Base-by-base conservation (phyloP, 139 green algal genomes). In the Chlorella ohadii region DNA sequence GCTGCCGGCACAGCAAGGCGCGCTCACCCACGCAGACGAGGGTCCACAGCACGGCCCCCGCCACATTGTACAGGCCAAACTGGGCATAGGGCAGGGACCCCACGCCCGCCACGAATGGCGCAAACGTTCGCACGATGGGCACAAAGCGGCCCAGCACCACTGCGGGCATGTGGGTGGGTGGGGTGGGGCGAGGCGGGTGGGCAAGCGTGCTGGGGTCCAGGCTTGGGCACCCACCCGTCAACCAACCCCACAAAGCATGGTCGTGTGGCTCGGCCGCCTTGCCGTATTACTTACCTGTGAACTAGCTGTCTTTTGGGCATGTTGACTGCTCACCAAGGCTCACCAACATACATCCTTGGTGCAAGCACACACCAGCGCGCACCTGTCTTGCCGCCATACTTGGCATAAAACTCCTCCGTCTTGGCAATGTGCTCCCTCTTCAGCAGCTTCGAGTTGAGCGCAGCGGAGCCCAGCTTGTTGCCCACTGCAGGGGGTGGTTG, bases 131-230 rank as follows among this genome's bases (percentile, higher is more conserved):
- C 0, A 98, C 91, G 78, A 98, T 98, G 73, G 95, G 95, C 56
- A 98, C 91, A 82, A 98, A 98, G 39, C 96, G 91, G 5, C 94
- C 96, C 70, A 98, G 88, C 57, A 98, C 94, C 25, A 98, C 89
- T 12, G 82, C 71, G 70, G 64, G 39, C 27, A 23, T 39, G 31
- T 6, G 71, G 68, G 33, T 36, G 70, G 25, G 70, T 1, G 38
- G 70, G 19, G 70, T 3, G 70, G 47, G n/a, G 28, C 7, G n/a
- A n/a, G n/a, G n/a, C n/a, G n/a, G n/a, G n/a, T n/a, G n/a, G n/a
- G n/a, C n/a, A n/a, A n/a, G n/a, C n/a, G n/a, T n/a, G n/a, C n/a
- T n/a, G n/a, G n/a, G n/a, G n/a, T n/a, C n/a, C n/a, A n/a, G n/a
- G n/a, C n/a, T n/a, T n/a, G n/a, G n/a, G n/a, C n/a, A n/a, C n/a